These are phyloP conservation scores for Penicillium canariense DNA, from an alignment of 495 filamentous ascomycete species.

Conservation along the genomic window DNA sequence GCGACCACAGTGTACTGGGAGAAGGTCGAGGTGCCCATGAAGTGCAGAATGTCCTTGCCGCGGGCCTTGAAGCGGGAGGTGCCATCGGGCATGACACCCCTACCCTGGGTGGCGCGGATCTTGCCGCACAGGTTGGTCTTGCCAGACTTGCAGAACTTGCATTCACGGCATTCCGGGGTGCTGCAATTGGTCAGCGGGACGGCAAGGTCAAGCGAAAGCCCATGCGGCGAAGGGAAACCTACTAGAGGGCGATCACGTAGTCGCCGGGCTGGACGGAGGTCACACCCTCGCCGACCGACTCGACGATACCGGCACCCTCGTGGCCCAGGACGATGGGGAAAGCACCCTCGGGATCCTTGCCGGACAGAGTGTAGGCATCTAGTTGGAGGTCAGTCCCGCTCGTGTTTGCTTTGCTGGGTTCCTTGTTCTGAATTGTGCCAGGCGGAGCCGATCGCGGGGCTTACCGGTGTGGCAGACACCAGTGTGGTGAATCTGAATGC, in stretches of 20 bases:
- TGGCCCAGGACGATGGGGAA: constrained; percentile 96
- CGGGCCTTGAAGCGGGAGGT: constrained; percentile 93
- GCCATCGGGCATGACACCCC: constrained; percentile 96
- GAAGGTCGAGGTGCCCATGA: constrained; percentile 99
- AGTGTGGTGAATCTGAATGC: constrained; percentile 94
- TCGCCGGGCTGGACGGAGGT: constrained; percentile 79
- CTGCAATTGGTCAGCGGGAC: constrained; percentile 38
- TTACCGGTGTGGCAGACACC: constrained; percentile 97
- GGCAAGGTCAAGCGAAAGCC: neutral
- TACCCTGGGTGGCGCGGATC: constrained; percentile 95
- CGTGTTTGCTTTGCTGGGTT: neutral
- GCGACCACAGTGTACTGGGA: constrained; percentile 98
- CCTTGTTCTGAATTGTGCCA: neutral
- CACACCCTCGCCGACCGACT: constrained; percentile 94
- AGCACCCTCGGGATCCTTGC: constrained; percentile 96
- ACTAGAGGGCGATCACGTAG: constrained; percentile 96
- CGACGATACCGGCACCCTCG: constrained; percentile 95
- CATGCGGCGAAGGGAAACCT: constrained; percentile 22
- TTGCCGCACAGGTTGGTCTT: constrained; percentile 99
- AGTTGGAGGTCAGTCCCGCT: constrained; percentile 4
- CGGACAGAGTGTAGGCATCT: constrained; percentile 98
- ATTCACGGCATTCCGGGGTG: constrained; percentile 94
- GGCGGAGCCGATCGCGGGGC: constrained; percentile 21
- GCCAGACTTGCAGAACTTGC: constrained; percentile 99
- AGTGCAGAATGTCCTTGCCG: constrained; percentile 91